Base-by-base conservation (phyloP, 495 filamentous ascomycete genomes). In the Penicillium soppii region DNA sequence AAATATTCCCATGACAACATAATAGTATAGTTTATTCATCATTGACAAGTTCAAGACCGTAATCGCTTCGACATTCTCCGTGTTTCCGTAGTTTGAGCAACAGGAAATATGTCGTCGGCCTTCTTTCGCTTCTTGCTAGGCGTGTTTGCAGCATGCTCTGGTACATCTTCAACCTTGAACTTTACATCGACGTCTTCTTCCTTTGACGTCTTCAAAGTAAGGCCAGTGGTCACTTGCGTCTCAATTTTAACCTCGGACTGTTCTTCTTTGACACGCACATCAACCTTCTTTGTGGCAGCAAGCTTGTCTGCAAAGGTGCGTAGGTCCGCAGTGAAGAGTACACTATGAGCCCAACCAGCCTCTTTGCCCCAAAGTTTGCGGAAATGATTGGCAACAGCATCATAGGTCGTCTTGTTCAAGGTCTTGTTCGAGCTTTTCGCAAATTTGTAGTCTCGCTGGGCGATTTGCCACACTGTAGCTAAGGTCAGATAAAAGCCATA, bases 321-420 rank as follows among this genome's bases (percentile, higher is more conserved):
- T 39, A 99, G 69, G 65, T 99, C 91, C 3, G 94, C 95, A 0
- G 94, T 94, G 65, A 99, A 99, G 5, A 99, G 78, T 15, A 98
- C 95, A 32, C 86, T 92, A 68, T 99, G 94, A 1, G 94, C 95
- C 95, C 95, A 99, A 1, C 94, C 94, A 8, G 94, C 94, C 57
- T 97, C 89, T 26, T 86, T 82, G 0, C 94, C 94, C 95, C 95
- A 97, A 5, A 97, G 79, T 43, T 81, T 82, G 25, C 94, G 81
- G 67, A 97, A 97, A 60, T 94, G 85, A 53, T 95, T 86, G 3
- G 87, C 95, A 35, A 99, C 81, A 7, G 91, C 89, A 58, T 91
- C 85, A 63, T 97, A 97, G 44, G 89, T 94, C 21, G 80, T 81
- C 61, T 92, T 92, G 13, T 84, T 95, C 48, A 99, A 75, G 25